These are phyloP conservation scores for Fusarium coffeatum DNA, from an alignment of 2,329 filamentous ascomycete species.

Conservation along the genomic window DNA sequence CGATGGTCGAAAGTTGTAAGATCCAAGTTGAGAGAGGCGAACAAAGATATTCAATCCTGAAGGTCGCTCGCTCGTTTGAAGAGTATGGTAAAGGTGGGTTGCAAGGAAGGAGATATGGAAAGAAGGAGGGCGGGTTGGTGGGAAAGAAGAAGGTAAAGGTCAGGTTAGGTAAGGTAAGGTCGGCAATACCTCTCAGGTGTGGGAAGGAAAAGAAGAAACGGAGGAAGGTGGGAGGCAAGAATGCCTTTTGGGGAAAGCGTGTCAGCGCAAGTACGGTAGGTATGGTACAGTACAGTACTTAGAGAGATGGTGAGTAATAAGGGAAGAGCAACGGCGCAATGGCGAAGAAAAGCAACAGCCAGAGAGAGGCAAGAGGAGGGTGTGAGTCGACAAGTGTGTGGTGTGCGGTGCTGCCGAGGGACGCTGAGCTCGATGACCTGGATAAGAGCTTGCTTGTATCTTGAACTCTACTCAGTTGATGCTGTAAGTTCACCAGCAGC, in stretches of 20 bases:
- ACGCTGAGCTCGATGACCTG: slow-evolving; percentile 38
- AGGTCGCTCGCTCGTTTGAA: slow-evolving; percentile 12
- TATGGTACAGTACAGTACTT: not conserved
- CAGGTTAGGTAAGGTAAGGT: slow-evolving; percentile 28
- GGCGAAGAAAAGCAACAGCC: slow-evolving; percentile 28
- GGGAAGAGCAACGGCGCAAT: slow-evolving; percentile 39
- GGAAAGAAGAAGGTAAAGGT: slow-evolving; percentile 24
- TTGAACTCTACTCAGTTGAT: slow-evolving; percentile 24
- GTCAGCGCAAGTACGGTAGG: slow-evolving; percentile 26
- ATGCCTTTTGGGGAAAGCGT: slow-evolving; percentile 45
- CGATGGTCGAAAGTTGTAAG: slow-evolving; percentile 10
- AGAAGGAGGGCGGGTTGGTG: slow-evolving; percentile 27
- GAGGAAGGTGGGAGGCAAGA: slow-evolving; percentile 47
- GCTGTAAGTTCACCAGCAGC: slow-evolving; percentile 16
- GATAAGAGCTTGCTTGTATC: slow-evolving; percentile 27
- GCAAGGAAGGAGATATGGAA: slow-evolving; percentile 32
- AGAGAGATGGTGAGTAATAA: slow-evolving; percentile 38
- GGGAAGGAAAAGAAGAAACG: slow-evolving; percentile 34
- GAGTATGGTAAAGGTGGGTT: slow-evolving; percentile 28
- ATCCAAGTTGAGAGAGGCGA: slow-evolving; percentile 20
- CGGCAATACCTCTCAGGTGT: slow-evolving; percentile 38
- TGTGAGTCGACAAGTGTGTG: slow-evolving; percentile 41
- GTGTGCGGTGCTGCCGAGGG: slow-evolving; percentile 41
- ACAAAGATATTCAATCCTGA: slow-evolving; percentile 21
- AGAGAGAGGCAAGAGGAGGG: slow-evolving; percentile 41